phyloP scores from a whole-genome alignment of 192 early-diverging fungal genomes.

The Mortierella claussenii region DNA sequence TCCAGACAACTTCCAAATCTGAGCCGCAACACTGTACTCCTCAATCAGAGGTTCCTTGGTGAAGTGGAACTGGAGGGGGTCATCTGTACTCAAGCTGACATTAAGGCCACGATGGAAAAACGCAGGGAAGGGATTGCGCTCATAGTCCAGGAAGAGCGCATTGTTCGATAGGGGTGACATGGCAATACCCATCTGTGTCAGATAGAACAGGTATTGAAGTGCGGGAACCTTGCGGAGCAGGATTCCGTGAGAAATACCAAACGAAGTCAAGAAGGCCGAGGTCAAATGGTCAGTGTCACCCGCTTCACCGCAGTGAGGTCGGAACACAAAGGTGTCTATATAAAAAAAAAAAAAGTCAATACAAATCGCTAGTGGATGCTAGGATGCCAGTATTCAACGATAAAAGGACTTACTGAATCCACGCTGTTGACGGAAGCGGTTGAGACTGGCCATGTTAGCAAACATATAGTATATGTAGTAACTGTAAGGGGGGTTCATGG shows the following conservation, averaged over 20 bases:
- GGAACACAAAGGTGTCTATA: slow-evolving; percentile 89
- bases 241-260: slow-evolving; percentile 95
- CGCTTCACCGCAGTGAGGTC: slow-evolving; percentile 96
- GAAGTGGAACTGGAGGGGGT: slow-evolving; percentile 97
- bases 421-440: slow-evolving; percentile 82
- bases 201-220: slow-evolving; percentile 94
- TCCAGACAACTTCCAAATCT: slow-evolving; percentile 96
- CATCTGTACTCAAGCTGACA: slow-evolving; percentile 93
- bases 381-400: background rate
- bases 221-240: slow-evolving; percentile 95
- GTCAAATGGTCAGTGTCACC: slow-evolving; percentile 97
- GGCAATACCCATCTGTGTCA: slow-evolving; percentile 96
- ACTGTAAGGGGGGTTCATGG: slow-evolving; percentile 93
- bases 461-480: slow-evolving; percentile 96
- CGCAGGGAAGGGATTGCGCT: slow-evolving; percentile 90
- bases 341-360: background rate
- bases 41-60: slow-evolving; percentile 99
- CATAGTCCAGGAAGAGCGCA: slow-evolving; percentile 93
- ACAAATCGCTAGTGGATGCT: background rate
- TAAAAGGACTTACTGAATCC: slow-evolving; percentile 74
- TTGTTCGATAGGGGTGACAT: slow-evolving; percentile 99
- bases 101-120: slow-evolving; percentile 98
- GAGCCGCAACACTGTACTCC: slow-evolving; percentile 96
- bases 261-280: slow-evolving; percentile 88
- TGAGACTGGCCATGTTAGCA: slow-evolving; percentile 88